Conservation (phyloP, 1,284 basidiomycete genomes). For the Microbotryum silenes-acaulis region DNA sequence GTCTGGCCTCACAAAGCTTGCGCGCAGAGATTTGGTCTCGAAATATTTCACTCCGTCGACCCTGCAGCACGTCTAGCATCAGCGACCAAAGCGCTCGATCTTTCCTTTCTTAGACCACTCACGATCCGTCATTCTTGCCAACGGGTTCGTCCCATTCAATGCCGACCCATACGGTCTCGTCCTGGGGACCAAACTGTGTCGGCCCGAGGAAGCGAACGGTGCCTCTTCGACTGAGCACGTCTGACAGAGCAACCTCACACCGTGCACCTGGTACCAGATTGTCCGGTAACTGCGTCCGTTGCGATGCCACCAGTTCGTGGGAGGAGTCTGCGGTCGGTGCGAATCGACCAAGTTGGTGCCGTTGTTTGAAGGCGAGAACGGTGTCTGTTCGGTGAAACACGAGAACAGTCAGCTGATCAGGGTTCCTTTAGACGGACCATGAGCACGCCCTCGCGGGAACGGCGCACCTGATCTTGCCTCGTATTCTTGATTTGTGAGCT, state of each 20-base stretch:
- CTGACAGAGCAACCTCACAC: constrained; percentile 63
- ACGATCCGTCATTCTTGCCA: constrained; percentile 93
- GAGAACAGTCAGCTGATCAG: background rate
- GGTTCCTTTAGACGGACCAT: too few relatives aligned
- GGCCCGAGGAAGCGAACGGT: constrained; percentile 75
- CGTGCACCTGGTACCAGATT: constrained; percentile 58
- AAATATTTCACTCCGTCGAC: constrained; percentile 83
- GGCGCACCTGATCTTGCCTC: constrained; percentile 49
- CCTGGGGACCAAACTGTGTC: constrained; percentile 57
- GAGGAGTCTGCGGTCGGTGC: constrained; percentile 43
- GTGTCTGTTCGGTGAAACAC: constrained; percentile 53
- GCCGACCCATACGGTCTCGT: constrained; percentile 69
- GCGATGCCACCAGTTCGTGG: constrained; percentile 32
- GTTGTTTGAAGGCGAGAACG: constrained; percentile 81
- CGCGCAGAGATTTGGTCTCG: constrained; percentile 63
- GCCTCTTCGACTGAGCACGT: constrained; percentile 62
- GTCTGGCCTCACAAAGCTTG: constrained; percentile 79
- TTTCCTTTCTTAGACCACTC: constrained; percentile 41
- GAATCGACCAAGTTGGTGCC: constrained; percentile 82
- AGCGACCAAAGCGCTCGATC: too few relatives aligned
- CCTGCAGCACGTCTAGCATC: constrained; percentile 44
- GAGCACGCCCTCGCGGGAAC: too few relatives aligned
- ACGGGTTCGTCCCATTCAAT: constrained; percentile 93
- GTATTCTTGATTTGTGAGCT: constrained; percentile 75
- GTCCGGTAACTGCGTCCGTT: constrained; percentile 36